Percentiles rank a stretch among this genome's conserved stretches.
phyloP scores from a whole-genome alignment of 192 early-diverging fungal species.

The Pilobolus umbonatus region DNA sequence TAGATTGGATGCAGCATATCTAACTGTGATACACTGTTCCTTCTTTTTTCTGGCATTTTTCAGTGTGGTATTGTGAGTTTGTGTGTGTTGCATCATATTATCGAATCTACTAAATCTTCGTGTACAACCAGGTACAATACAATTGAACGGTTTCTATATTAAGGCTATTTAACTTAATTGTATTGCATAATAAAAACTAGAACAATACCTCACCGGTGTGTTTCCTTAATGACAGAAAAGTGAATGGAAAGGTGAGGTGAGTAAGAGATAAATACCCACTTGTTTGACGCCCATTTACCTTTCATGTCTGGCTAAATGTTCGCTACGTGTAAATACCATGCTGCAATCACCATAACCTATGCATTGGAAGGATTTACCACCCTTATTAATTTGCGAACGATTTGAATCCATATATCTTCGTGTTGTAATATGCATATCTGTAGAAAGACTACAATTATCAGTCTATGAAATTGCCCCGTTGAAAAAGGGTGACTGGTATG shows the following conservation, averaged over 20 bases:
- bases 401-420: too few relatives aligned
- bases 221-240: slow-evolving; percentile 19
- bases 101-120: slow-evolving; percentile 71
- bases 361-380: slow-evolving; percentile 47
- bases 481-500: too few relatives aligned
- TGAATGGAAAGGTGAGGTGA: not conserved
- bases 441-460: too few relatives aligned
- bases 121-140: slow-evolving; percentile 59
- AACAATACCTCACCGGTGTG: slow-evolving; percentile 34
- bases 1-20: too few relatives aligned
- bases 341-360: slow-evolving; percentile 44
- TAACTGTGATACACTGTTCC: too few relatives aligned
- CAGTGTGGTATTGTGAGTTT: slow-evolving; percentile 49
- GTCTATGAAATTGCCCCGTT: too few relatives aligned
- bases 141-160: slow-evolving; percentile 66
- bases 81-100: slow-evolving; percentile 81
- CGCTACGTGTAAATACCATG: slow-evolving; percentile 48
- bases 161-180: not conserved
- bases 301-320: slow-evolving; percentile 27
- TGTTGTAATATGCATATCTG: too few relatives aligned
- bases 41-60: too few relatives aligned
- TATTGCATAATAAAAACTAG: not conserved
- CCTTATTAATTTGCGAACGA: too few relatives aligned
- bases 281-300: not conserved
- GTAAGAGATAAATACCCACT: not conserved